Base-by-base conservation (phyloP, 148 eudicot genomes). In the Salicornia ramosissima region DNA sequence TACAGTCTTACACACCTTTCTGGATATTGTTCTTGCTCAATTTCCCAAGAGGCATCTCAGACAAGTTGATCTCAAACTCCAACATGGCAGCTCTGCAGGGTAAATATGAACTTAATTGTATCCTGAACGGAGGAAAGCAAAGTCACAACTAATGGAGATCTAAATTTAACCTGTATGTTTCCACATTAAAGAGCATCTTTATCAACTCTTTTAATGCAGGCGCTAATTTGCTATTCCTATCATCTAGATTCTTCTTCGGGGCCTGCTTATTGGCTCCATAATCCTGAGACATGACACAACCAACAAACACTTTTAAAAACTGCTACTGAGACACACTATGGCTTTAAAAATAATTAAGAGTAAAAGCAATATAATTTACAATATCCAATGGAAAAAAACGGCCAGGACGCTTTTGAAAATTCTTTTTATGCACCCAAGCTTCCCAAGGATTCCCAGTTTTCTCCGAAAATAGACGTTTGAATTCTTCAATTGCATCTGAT, bases 361-460 rank as follows among this genome's bases (percentile, higher is more conserved):
- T 43, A n/a, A 18, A 72, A 62, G 29, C 70, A 46, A 21, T 72
- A 52, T 42, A 56, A 54, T 50, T 57, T 93, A 95, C 99, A 83
- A 95, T 91, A 58, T 95, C 99, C 83, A 95, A 67, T 0, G 99
- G 99, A 76, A 78, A 95, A 80, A 87, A 91, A 81, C 58, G 84
- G 67, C 99, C 97, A 79, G 93, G 96, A 72, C 75, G 81, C 86
- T 95, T 95, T 75, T 78, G 87, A 80, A 95, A 86, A 72, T 83
- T 78, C 55, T 77, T 56, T 74, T 86, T 91, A 2, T 75, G 69
- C 73, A 89, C 85, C 96, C 96, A 91, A 52, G 93, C 86, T 69
- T 86, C 88, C 99, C 99, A 95, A 67, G 89, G 73, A 75, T 95
- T 95, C 75, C 99, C 99, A 30, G 99, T 94, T 81, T 95, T 95